Conservation (phyloP, 2,329 filamentous ascomycete genomes). For the Calonectria henricotiae region DNA sequence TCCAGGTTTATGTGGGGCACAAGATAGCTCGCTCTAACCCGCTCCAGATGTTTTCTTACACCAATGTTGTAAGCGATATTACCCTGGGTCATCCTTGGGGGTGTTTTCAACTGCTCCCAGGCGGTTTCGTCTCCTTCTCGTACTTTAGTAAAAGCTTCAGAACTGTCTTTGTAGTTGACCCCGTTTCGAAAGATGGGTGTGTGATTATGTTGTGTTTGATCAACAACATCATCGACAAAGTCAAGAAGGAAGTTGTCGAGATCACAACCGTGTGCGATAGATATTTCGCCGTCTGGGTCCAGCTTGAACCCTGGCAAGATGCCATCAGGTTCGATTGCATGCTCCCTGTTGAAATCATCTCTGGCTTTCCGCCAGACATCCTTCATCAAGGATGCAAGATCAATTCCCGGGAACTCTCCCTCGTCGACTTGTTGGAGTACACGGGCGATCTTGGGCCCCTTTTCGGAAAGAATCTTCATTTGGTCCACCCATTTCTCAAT, state of each 20-base stretch:
- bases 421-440: constrained; percentile 33
- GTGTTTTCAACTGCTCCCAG: constrained; percentile 19
- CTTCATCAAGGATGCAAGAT: constrained; percentile 33
- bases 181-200: constrained; percentile 44
- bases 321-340: not conserved
- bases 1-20: constrained; percentile 47
- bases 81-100: not conserved
- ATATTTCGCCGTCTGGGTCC: constrained; percentile 38
- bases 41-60: constrained; percentile 34
- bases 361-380: constrained; percentile 36
- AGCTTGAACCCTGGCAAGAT: constrained; percentile 41
- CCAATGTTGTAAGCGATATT: constrained; percentile 32
- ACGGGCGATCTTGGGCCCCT: constrained; percentile 36
- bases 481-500: not conserved
- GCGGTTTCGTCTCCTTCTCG: not conserved
- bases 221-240: constrained; percentile 36
- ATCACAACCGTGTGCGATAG: constrained; percentile 38
- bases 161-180: constrained; percentile 41
- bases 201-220: not conserved
- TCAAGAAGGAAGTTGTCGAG: constrained; percentile 44
- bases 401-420: constrained; percentile 3
- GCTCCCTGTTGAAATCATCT: constrained; percentile 34
- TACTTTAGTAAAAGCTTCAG: not conserved
- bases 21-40: constrained; percentile 44
- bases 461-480: constrained; percentile 32